Conservation (phyloP, 805 yeast genomes). For the Debaryomyces castellii region DNA sequence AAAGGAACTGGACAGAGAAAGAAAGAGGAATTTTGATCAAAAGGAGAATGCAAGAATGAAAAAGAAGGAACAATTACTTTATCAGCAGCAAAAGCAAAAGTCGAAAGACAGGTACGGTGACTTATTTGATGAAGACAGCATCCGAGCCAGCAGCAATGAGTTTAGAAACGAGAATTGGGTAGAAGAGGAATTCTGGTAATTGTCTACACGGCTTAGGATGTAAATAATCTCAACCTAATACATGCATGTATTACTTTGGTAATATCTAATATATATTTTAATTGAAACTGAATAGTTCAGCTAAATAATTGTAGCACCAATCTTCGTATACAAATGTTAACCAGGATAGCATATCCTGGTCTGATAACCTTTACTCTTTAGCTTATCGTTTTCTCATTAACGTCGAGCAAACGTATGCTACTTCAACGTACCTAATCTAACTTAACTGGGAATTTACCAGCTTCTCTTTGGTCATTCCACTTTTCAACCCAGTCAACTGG, state of each 20-base stretch:
- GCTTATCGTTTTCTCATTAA: neutral
- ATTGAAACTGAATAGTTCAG: conserved; percentile 1
- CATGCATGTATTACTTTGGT: conserved; percentile 1
- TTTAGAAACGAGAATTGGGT: conserved; percentile 34
- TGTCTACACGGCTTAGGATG: neutral
- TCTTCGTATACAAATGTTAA: neutral
- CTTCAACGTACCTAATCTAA: conserved; percentile 20
- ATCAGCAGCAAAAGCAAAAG: conserved; percentile 39
- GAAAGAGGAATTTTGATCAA: conserved; percentile 21
- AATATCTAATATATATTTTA: conserved; percentile 1
- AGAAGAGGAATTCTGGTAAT: conserved; percentile 38
- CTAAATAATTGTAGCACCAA: neutral
- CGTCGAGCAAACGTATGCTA: neutral
- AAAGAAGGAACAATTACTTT: conserved; percentile 33
- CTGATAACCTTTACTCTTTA: neutral
- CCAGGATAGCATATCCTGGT: neutral
- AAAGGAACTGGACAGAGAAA: conserved; percentile 28
- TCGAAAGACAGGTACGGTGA: conserved; percentile 34
- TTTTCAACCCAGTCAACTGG: conserved; percentile 82
- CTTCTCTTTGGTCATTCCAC: conserved; percentile 85
- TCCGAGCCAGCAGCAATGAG: conserved; percentile 30
- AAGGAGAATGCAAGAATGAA: conserved; percentile 28
- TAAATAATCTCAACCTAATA: neutral
- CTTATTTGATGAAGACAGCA: conserved; percentile 31
- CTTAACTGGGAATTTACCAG: conserved; percentile 47